phyloP scores from a whole-genome alignment of 306 rosid species.

The Lathyrus tuberosus region DNA sequence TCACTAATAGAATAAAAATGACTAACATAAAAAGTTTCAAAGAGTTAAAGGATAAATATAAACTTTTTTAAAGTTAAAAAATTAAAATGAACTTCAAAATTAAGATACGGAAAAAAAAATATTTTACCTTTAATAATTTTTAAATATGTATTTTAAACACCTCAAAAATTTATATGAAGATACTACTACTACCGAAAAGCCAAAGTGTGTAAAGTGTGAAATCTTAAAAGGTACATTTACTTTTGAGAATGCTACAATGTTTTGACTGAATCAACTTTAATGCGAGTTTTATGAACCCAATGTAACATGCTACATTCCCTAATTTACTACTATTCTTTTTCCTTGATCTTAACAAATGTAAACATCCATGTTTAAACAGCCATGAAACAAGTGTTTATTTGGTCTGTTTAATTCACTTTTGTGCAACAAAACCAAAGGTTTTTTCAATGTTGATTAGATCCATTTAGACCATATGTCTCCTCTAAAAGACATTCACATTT shows the following conservation, averaged over 20 bases:
- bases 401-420: constrained; percentile 38
- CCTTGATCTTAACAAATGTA: constrained; percentile 32
- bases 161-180: neutral
- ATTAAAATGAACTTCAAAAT: too few species aligned
- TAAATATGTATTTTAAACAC: too few species aligned
- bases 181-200: neutral
- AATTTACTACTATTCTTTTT: constrained; percentile 18
- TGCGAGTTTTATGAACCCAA: constrained; percentile 33
- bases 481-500: constrained; percentile 42
- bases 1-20: too few species aligned
- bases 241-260: constrained; percentile 16
- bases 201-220: neutral
- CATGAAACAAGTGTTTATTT: constrained; percentile 21
- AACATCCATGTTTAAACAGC: constrained; percentile 30
- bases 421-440: constrained; percentile 4
- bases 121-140: too few species aligned
- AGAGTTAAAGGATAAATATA: too few species aligned
- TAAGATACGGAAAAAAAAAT: too few species aligned
- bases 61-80: too few species aligned
- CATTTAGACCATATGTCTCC: constrained; percentile 36
- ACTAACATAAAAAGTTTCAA: too few species aligned
- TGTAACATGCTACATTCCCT: constrained; percentile 19
- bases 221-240: constrained; percentile 23
- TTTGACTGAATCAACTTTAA: constrained; percentile 1
- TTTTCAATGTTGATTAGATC: constrained; percentile 23